phyloP scores from a whole-genome alignment of 1,284 basidiomycete genomes.

The Sphaerobolus stellatus region DNA sequence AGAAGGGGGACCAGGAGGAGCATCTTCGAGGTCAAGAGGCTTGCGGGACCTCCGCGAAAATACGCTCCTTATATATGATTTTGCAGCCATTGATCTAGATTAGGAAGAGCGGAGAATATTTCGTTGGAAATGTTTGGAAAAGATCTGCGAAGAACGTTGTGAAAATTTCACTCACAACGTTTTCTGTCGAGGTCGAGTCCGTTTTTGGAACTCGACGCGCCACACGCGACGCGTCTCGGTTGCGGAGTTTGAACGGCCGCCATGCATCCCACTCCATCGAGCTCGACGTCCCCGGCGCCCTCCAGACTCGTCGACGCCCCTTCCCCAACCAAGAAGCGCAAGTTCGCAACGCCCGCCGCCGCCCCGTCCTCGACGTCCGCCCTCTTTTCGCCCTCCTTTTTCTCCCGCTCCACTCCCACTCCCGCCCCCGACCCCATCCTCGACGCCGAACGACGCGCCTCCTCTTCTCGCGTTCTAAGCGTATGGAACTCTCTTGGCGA shows the following conservation, averaged over 20 bases:
- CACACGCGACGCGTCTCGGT: too few relatives aligned
- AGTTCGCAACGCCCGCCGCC: not conserved
- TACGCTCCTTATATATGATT: too few relatives aligned
- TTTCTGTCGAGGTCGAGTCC: too few relatives aligned
- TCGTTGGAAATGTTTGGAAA: not conserved
- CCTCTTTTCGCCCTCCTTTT: not conserved
- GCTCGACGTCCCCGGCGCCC: slow-evolving; percentile 3
- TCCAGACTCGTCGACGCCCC: not conserved
- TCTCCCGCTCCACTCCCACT: not conserved
- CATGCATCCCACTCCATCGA: slow-evolving; percentile 2
- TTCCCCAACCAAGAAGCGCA: slow-evolving; percentile 4
- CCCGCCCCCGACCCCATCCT: slow-evolving; percentile 29
- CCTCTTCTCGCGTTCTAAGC: slow-evolving; percentile 47
- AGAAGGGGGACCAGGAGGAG: not conserved
- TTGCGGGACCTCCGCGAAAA: too few relatives aligned
- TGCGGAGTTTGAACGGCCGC: not conserved
- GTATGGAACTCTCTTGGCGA: slow-evolving; percentile 66
- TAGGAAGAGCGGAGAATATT: not conserved
- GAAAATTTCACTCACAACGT: too few relatives aligned
- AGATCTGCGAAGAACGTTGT: not conserved
- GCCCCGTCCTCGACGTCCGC: not conserved
- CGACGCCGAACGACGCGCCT: slow-evolving; percentile 54
- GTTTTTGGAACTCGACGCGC: too few relatives aligned
- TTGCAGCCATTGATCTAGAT: too few relatives aligned
- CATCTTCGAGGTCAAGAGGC: not conserved